Evolutionary conservation across 169 alveolate genomes (phyloP), one percentile per base, ranked within the genome.

Genomic region (Pseudocohnilembus persalinus): DNA sequence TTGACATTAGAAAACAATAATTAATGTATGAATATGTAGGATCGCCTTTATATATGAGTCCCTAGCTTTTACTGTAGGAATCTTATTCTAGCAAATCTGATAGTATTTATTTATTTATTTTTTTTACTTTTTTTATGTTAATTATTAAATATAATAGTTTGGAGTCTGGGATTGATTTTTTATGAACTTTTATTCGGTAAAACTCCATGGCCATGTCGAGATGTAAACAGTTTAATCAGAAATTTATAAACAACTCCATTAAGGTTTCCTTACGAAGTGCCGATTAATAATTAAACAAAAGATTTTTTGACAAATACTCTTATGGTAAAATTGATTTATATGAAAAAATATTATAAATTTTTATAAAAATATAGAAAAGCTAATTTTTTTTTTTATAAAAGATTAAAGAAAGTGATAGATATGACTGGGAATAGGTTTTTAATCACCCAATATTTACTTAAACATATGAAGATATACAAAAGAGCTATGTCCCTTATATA

Each of bases 191-290:
- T 77, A 0, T 77, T 77, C 33, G 82, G 82, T 15, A 77, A 77
- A 77, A 77, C 82, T 64, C 89, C 89, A 0, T 84, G 89, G 89
- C 73, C 89, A 29, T 78, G 84, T 26, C 64, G 89, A 77, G 89
- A 84, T 49, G 31, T 84, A 31, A 30, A 77, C 31, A 65, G 84
- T 1, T 77, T 76, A 65, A 30, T 84, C 27, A 84, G 32, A 68
- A 84, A 84, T 77, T 77, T 84, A 26, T 73, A 72, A 72, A 64
- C 76, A 28, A 32, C 64, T 77, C 84, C 89, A 0, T 31, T 84
- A n/a, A 76, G 89, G 33, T 84, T 84, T 72, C 89, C 89, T 33
- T 74, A 74, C 28, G 89, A 84, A 30, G 77, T 77, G 65, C 81
- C 79, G 29, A 78, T 84, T 1, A 76, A 83, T 16, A 68, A 49